phyloP scores from a whole-genome alignment of 352 stramenopile species.

The Aphanomyces astaci region DNA sequence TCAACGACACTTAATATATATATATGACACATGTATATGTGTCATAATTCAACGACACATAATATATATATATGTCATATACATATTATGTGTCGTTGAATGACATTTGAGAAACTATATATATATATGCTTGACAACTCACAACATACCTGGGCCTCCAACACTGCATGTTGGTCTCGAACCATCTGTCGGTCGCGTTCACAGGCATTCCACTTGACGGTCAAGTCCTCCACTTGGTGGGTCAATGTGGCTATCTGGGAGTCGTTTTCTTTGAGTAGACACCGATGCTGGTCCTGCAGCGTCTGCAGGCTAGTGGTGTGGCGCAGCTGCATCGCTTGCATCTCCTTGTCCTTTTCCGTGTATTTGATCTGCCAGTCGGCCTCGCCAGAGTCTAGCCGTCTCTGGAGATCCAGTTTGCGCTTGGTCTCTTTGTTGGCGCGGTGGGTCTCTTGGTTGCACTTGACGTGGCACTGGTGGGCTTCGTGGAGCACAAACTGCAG shows the following conservation, averaged over 20 bases:
- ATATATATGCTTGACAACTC: no score
- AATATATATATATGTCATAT: no score
- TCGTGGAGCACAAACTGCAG: slow-evolving; percentile 10
- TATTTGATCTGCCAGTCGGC: slow-evolving; percentile 33
- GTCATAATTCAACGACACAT: no score
- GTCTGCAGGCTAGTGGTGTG: slow-evolving; percentile 35
- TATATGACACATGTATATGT: no score
- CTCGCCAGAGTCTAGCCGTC: slow-evolving; percentile 7
- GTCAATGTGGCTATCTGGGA: slow-evolving; percentile 32
- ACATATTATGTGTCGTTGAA: no score
- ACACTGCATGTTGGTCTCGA: background rate
- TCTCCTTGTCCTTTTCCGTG: slow-evolving; percentile 35
- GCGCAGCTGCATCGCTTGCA: slow-evolving; percentile 31
- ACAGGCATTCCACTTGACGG: slow-evolving; percentile 12
- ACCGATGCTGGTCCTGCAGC: slow-evolving; percentile 34
- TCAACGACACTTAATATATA: no score
- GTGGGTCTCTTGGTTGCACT: slow-evolving; percentile 22
- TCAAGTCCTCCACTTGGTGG: slow-evolving; percentile 30
- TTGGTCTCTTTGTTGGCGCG: slow-evolving; percentile 21
- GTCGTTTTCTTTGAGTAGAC: slow-evolving; percentile 32
- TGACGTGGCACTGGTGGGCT: slow-evolving; percentile 20
- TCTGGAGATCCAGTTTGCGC: slow-evolving; percentile 5
- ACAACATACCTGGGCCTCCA: background rate
- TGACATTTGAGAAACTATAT: no score
- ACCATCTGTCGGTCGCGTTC: slow-evolving; percentile 9